Conservation (phyloP, 805 yeast species). For the Metschnikowia rubicola region DNA sequence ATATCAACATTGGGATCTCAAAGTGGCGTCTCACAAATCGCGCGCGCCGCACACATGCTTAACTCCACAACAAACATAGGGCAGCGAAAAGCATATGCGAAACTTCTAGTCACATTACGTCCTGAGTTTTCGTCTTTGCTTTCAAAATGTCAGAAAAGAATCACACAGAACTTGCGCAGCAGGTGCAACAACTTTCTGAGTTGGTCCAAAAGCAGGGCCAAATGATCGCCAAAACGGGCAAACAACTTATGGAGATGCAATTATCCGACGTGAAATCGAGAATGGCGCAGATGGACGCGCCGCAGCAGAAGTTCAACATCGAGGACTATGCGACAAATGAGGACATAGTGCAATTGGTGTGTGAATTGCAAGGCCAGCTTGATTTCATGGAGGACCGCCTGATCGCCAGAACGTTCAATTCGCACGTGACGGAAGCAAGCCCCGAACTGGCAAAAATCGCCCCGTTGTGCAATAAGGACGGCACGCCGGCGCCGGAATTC, state of each 20-base stretch:
- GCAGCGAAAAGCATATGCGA: no score
- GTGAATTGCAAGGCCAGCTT: constrained; percentile 85
- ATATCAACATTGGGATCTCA: no score
- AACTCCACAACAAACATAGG: no score
- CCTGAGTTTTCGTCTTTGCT: no score
- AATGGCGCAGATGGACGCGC: constrained; percentile 15
- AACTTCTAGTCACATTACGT: no score
- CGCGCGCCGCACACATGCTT: no score
- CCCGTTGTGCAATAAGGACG: constrained; percentile 75
- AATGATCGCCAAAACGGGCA: constrained; percentile 72
- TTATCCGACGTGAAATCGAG: constrained; percentile 46
- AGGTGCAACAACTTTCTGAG: constrained; percentile 50
- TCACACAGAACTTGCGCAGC: constrained; percentile 13
- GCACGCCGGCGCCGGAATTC: constrained; percentile 53
- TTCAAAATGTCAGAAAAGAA: no score
- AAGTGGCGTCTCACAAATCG: no score
- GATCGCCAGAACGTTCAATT: constrained; percentile 65
- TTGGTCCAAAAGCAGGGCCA: constrained; percentile 62
- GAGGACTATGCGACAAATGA: constrained; percentile 72
- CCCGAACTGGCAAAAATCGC: constrained; percentile 45
- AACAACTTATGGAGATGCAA: constrained; percentile 69
- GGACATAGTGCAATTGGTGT: constrained; percentile 81
- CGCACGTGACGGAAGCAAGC: constrained; percentile 40
- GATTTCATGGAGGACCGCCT: constrained; percentile 75
- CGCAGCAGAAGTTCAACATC: constrained; percentile 33